These are phyloP conservation scores for Candida mesenterica DNA, from an alignment of 1,139 yeast species.

Conservation along the genomic window DNA sequence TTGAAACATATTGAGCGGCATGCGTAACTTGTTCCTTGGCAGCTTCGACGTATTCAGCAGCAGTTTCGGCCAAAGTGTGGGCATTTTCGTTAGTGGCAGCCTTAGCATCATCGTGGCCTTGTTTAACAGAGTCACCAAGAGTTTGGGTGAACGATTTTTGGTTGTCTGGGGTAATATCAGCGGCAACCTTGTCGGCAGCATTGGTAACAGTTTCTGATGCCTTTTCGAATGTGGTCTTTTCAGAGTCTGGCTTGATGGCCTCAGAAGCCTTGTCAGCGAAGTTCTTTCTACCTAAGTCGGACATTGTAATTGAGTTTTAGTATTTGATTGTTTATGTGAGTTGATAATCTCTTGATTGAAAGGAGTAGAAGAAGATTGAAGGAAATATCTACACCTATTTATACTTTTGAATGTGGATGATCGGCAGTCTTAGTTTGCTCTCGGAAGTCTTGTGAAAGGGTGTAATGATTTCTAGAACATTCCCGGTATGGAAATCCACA, in stretches of 20 bases:
- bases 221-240: slow-evolving; percentile 63
- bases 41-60: slow-evolving; percentile 56
- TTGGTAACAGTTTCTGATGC: slow-evolving; percentile 72
- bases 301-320: slow-evolving; percentile 37
- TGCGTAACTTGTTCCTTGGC: slow-evolving; percentile 62
- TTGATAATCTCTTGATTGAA: neutral
- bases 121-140: slow-evolving; percentile 47
- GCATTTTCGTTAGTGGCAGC: slow-evolving; percentile 23
- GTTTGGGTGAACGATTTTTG: slow-evolving; percentile 71
- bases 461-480: too few relatives aligned
- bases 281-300: slow-evolving; percentile 78
- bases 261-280: slow-evolving; percentile 69
- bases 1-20: slow-evolving; percentile 62
- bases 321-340: slow-evolving; percentile 2
- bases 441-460: too few relatives aligned
- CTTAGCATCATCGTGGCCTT: slow-evolving; percentile 48
- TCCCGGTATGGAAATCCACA: too few relatives aligned
- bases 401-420: slow-evolving; percentile 1
- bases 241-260: slow-evolving; percentile 66
- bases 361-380: neutral
- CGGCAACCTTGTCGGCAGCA: slow-evolving; percentile 61
- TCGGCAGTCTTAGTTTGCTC: too few relatives aligned
- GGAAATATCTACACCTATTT: slow-evolving; percentile 3
- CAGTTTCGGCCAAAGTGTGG: slow-evolving; percentile 52
- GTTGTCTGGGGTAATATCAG: slow-evolving; percentile 56